These are phyloP conservation scores for Kodamaea plutei DNA, from an alignment of 1,139 yeast genomes.

Conservation along the genomic window DNA sequence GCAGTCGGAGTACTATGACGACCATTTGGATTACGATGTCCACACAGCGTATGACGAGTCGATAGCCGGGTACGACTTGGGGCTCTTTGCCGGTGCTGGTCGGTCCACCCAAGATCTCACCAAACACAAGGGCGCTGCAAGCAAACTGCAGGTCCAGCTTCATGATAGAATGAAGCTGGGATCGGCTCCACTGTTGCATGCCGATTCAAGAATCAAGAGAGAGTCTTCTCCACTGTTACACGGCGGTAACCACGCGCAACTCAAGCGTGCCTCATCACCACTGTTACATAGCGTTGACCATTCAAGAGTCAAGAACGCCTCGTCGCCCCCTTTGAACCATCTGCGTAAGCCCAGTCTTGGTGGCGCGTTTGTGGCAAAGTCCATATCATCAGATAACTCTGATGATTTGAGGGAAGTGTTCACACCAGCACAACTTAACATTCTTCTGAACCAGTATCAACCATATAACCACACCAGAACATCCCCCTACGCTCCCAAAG, in stretches of 20 bases:
- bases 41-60: slow-evolving; percentile 2
- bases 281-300: too few relatives aligned
- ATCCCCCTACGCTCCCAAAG: slow-evolving; percentile 1
- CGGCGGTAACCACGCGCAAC: background rate
- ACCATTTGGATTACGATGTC: slow-evolving; percentile 1
- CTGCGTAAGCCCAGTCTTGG: background rate
- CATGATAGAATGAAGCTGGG: background rate
- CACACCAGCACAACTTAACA: slow-evolving; percentile 36
- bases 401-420: slow-evolving; percentile 31
- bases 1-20: background rate
- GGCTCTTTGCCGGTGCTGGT: slow-evolving; percentile 1
- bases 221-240: background rate
- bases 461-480: slow-evolving; percentile 3
- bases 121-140: background rate
- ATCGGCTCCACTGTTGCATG: background rate
- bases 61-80: background rate
- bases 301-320: background rate
- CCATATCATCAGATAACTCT: slow-evolving; percentile 17
- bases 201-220: background rate
- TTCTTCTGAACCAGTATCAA: slow-evolving; percentile 17
- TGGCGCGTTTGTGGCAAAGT: slow-evolving; percentile 2
- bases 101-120: background rate
- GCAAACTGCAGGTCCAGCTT: background rate
- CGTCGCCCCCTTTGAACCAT: background rate
- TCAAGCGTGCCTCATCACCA: background rate